Evolutionary conservation across 164 flowering plant species (phyloP).

Genomic region (Cinnamomum micranthum): DNA sequence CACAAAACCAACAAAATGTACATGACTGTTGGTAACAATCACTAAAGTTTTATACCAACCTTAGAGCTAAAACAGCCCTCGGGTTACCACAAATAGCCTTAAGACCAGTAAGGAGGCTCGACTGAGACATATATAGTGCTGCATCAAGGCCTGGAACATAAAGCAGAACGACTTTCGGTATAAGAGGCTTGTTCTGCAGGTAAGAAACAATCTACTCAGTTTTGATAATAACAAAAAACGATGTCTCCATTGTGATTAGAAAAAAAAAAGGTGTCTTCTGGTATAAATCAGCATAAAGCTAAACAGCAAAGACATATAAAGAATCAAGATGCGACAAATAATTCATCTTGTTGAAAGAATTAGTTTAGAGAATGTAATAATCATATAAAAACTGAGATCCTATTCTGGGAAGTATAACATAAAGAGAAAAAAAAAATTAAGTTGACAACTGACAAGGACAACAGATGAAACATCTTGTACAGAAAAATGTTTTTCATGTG

Average conservation of each 20-base stretch:
- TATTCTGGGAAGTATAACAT: background rate
- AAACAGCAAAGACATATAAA: background rate
- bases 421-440: background rate
- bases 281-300: background rate
- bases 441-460: background rate
- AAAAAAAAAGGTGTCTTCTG: background rate
- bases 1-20: background rate
- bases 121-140: constrained; percentile 75
- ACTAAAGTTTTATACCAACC: constrained; percentile 43
- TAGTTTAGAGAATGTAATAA: background rate
- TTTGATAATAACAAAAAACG: background rate
- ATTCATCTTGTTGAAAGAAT: background rate
- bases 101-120: constrained; percentile 47
- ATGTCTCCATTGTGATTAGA: background rate
- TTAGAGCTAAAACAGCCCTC: constrained; percentile 73
- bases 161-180: constrained; percentile 87
- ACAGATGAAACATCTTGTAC: background rate
- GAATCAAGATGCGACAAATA: background rate
- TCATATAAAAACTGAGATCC: background rate
- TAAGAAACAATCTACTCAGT: constrained; percentile 10
- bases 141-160: constrained; percentile 99
- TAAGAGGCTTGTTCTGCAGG: constrained; percentile 96
- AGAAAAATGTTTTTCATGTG: background rate
- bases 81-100: constrained; percentile 79
- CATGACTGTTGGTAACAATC: background rate